phyloP scores from a whole-genome alignment of 2,329 filamentous ascomycete genomes.

The Mariannaea sp. region DNA sequence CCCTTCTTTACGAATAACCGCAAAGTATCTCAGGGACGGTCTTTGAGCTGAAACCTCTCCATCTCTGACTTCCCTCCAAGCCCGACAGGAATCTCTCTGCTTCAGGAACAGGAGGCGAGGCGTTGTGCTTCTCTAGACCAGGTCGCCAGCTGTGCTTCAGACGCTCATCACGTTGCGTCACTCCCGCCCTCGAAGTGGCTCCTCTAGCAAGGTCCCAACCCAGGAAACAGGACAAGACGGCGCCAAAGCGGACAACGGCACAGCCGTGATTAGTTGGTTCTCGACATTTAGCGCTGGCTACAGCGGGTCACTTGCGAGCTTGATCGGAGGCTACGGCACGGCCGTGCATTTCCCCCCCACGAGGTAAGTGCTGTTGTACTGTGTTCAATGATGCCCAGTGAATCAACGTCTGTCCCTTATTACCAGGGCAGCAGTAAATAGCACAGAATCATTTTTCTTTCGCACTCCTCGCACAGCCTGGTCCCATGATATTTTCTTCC shows the following conservation, averaged over 20 bases:
- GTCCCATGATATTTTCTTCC: conserved; percentile 20
- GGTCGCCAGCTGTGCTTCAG: conserved; percentile 8
- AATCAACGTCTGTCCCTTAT: conserved; percentile 32
- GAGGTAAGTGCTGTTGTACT: conserved; percentile 33
- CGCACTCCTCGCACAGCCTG: conserved; percentile 30
- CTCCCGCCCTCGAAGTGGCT: conserved; percentile 17
- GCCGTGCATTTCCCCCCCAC: conserved; percentile 5
- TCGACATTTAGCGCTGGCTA: conserved; percentile 31
- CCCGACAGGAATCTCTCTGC: background rate
- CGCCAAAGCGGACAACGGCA: conserved; percentile 35
- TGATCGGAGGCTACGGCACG: conserved; percentile 37
- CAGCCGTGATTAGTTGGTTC: conserved; percentile 35
- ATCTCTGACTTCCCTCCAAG: background rate
- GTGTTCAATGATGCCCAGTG: conserved; percentile 30
- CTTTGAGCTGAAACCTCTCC: too few relatives aligned
- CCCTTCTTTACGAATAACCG: background rate
- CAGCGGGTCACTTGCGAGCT: conserved; percentile 34
- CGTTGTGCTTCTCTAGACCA: background rate
- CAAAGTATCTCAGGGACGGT: conserved; percentile 1
- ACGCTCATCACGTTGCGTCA: conserved; percentile 23
- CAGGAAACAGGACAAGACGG: conserved; percentile 29
- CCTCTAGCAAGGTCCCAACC: conserved; percentile 17
- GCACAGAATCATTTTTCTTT: conserved; percentile 20
- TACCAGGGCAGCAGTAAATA: conserved; percentile 27
- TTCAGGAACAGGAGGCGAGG: too few relatives aligned